Evolutionary conservation across 768 basidiomycete genomes (phyloP).

Genomic region (Phaeotremella skinneri): DNA sequence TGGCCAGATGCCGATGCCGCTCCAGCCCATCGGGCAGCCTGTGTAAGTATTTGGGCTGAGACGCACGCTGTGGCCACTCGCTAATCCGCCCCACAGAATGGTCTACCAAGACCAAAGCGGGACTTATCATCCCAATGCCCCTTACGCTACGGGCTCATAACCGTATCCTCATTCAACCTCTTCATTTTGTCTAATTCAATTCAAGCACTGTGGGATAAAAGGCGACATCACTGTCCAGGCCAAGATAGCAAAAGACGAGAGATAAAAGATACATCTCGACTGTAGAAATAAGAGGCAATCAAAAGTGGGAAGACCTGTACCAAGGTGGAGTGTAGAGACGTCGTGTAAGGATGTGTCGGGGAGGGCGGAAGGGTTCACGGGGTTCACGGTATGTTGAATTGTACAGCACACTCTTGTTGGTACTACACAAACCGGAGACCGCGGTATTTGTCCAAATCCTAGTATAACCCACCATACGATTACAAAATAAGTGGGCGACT

Average conservation of each 20-base stretch:
- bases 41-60: not conserved
- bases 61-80: not conserved
- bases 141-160: not conserved
- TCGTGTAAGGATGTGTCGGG: too few species aligned
- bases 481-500: too few species aligned
- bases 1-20: not conserved
- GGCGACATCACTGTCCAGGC: not conserved
- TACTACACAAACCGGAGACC: too few species aligned
- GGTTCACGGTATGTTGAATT: too few species aligned
- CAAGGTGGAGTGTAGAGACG: too few species aligned
- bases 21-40: not conserved
- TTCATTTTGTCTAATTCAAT: not conserved
- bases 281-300: slow-evolving; percentile 1
- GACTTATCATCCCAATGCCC: not conserved
- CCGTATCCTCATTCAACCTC: not conserved
- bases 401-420: too few species aligned
- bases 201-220: not conserved
- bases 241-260: not conserved
- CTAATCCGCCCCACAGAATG: not conserved
- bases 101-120: not conserved
- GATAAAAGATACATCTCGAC: not conserved
- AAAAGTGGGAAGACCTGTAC: too few species aligned
- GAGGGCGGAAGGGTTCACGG: too few species aligned
- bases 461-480: too few species aligned
- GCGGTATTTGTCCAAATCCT: too few species aligned